These are phyloP conservation scores for Picea sitchensis DNA, from an alignment of 75 land plant species.

Conservation along the genomic window DNA sequence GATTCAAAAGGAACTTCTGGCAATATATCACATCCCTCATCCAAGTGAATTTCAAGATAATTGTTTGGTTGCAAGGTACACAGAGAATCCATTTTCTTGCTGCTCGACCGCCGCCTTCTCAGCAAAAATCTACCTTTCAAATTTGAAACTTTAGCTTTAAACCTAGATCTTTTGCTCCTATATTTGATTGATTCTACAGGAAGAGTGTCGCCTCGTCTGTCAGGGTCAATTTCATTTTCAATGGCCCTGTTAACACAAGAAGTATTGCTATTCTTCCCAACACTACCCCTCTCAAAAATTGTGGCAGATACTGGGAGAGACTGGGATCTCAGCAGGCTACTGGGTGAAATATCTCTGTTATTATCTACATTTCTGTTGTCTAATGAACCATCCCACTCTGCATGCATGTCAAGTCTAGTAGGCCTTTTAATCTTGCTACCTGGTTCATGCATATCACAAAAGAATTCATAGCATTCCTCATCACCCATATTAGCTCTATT, in stretches of 20 bases:
- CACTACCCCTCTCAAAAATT: conserved; percentile 14
- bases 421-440: too few species aligned
- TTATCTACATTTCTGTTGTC: too few species aligned
- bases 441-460: too few species aligned
- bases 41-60: conserved; percentile 4
- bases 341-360: too few species aligned
- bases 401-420: too few species aligned
- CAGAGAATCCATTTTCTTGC: neutral
- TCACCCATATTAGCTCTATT: neutral
- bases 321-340: too few species aligned
- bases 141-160: conserved; percentile 52
- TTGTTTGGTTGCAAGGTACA: neutral
- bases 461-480: too few species aligned
- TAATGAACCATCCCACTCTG: too few species aligned
- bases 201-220: conserved; percentile 12
- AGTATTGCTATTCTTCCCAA: conserved; percentile 40
- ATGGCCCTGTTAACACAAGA: conserved; percentile 43
- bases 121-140: conserved; percentile 38
- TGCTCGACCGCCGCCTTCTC: conserved; percentile 15
- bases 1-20: too few species aligned
- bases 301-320: too few species aligned
- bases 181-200: conserved; percentile 17
- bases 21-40: neutral
- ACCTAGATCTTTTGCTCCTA: conserved; percentile 32
- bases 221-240: conserved; percentile 32